These are phyloP conservation scores for Termitomyces sp. DNA, from an alignment of 768 basidiomycete genomes.

Conservation along the genomic window DNA sequence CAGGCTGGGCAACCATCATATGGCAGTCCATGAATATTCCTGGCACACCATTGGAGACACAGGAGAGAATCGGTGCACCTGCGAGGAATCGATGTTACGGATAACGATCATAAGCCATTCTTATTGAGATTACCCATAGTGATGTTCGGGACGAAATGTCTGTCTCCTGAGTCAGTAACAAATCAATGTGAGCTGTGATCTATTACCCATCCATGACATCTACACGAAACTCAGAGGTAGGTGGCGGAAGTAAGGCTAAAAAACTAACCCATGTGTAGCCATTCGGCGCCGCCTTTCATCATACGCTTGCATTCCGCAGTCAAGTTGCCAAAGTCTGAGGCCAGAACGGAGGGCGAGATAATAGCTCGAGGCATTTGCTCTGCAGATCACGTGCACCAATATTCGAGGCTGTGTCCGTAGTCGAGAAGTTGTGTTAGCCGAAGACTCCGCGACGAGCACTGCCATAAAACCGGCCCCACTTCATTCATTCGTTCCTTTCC, in stretches of 20 bases:
- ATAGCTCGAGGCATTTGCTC: slow-evolving; percentile 76
- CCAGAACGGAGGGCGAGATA: slow-evolving; percentile 95
- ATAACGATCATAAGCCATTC: not conserved
- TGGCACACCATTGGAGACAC: slow-evolving; percentile 81
- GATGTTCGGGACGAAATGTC: slow-evolving; percentile 98
- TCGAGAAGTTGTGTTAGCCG: not conserved
- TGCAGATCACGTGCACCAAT: not conserved
- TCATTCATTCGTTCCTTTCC: slow-evolving; percentile 9
- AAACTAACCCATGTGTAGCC: slow-evolving; percentile 91
- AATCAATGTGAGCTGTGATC: slow-evolving; percentile 12
- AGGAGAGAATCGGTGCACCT: slow-evolving; percentile 87
- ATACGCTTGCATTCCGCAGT: slow-evolving; percentile 94
- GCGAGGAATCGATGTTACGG: slow-evolving; percentile 4
- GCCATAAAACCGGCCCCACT: slow-evolving; percentile 4
- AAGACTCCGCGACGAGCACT: not conserved
- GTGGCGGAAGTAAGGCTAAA: not conserved
- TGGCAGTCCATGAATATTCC: slow-evolving; percentile 99
- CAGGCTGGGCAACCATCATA: slow-evolving; percentile 98
- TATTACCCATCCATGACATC: slow-evolving; percentile 96
- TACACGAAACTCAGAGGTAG: slow-evolving; percentile 24
- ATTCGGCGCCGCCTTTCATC: slow-evolving; percentile 93
- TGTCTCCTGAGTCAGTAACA: slow-evolving; percentile 25
- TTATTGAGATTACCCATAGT: slow-evolving; percentile 68
- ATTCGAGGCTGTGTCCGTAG: not conserved
- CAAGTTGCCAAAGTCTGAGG: slow-evolving; percentile 94